Conservation (phyloP, 2,329 filamentous ascomycete species). For the Passalora sequoiae region DNA sequence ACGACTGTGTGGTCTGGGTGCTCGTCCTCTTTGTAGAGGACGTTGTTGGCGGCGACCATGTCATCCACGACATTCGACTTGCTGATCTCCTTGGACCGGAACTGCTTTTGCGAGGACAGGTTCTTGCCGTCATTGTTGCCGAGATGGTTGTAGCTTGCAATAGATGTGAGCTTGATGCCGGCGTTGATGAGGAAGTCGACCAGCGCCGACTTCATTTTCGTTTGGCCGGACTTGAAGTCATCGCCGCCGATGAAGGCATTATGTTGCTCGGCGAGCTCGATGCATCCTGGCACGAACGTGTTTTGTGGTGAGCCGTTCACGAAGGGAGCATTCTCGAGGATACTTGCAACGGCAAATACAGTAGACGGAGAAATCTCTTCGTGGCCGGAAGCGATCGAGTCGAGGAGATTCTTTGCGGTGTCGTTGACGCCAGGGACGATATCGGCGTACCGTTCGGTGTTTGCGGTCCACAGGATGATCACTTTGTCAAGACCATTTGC, state of each 20-base stretch:
- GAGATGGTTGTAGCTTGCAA: slow-evolving; percentile 98
- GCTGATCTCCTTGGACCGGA: slow-evolving; percentile 99
- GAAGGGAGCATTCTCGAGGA: slow-evolving; percentile 84
- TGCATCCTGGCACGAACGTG: slow-evolving; percentile 91
- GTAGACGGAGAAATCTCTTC: slow-evolving; percentile 92
- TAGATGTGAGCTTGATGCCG: slow-evolving; percentile 96
- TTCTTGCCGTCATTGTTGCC: slow-evolving; percentile 99
- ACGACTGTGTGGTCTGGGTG: slow-evolving; percentile 98
- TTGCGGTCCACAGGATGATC: slow-evolving; percentile 96
- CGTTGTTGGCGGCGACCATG: slow-evolving; percentile 93
- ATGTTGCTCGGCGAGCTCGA: slow-evolving; percentile 82
- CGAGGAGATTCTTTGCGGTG: slow-evolving; percentile 88
- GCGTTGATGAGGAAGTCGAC: slow-evolving; percentile 98
- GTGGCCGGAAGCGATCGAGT: slow-evolving; percentile 79
- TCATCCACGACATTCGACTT: slow-evolving; percentile 99
- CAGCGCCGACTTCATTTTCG: slow-evolving; percentile 99
- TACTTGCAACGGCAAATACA: slow-evolving; percentile 89
- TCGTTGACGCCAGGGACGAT: slow-evolving; percentile 87
- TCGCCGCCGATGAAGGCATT: slow-evolving; percentile 91
- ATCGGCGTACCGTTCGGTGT: slow-evolving; percentile 95
- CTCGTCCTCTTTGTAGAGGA: slow-evolving; percentile 86
- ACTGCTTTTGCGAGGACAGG: slow-evolving; percentile 93
- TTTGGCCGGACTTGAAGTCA: slow-evolving; percentile 99
- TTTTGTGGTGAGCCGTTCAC: slow-evolving; percentile 99
- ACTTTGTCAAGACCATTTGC: slow-evolving; percentile 84